These are phyloP conservation scores for Aspergillus jensenii DNA, from an alignment of 2,329 filamentous ascomycete genomes.

Conservation along the genomic window DNA sequence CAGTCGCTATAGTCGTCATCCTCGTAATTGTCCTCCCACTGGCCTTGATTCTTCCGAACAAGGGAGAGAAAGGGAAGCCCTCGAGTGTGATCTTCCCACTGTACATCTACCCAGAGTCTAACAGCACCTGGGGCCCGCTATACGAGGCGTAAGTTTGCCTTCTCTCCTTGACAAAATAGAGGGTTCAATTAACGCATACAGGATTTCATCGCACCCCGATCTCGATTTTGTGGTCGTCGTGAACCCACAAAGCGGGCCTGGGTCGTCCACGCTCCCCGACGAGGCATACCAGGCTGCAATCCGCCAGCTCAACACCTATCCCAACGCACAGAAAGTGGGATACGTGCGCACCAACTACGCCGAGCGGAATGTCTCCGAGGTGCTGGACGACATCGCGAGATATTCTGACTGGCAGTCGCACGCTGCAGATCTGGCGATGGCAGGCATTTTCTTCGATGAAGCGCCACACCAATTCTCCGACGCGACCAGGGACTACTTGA, in stretches of 20 bases:
- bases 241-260: slow-evolving; percentile 36
- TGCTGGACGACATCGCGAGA: slow-evolving; percentile 35
- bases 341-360: slow-evolving; percentile 43
- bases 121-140: slow-evolving; percentile 23
- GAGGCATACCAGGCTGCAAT: slow-evolving; percentile 36
- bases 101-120: slow-evolving; percentile 25
- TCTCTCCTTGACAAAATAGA: background rate
- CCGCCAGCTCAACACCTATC: slow-evolving; percentile 36
- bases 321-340: slow-evolving; percentile 42
- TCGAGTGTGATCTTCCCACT: slow-evolving; percentile 23
- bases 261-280: slow-evolving; percentile 30
- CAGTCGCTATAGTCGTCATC: slow-evolving; percentile 13
- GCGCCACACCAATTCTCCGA: slow-evolving; percentile 24
- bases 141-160: slow-evolving; percentile 18
- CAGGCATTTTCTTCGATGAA: slow-evolving; percentile 45
- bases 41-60: slow-evolving; percentile 12
- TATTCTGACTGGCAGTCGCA: slow-evolving; percentile 39
- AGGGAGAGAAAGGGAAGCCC: slow-evolving; percentile 3
- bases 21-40: slow-evolving; percentile 17
- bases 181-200: background rate
- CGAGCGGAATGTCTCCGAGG: slow-evolving; percentile 26
- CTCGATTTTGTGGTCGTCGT: slow-evolving; percentile 30
- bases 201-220: slow-evolving; percentile 20
- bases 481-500: slow-evolving; percentile 21
- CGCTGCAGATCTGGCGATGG: slow-evolving; percentile 28